phyloP scores from a whole-genome alignment of 2,329 filamentous ascomycete genomes.

The Zasmidium angulare region DNA sequence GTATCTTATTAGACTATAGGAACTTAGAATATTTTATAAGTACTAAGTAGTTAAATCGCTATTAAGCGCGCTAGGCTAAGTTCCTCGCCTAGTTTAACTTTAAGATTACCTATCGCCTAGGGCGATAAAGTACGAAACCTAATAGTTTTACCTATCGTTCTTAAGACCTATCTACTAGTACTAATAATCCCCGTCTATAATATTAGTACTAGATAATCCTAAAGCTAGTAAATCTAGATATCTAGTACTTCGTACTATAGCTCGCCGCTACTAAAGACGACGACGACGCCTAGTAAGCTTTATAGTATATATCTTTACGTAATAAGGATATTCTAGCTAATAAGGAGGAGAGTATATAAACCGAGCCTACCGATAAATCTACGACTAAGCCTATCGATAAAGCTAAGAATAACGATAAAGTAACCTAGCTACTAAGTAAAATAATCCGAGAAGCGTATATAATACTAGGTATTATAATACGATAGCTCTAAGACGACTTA shows the following conservation, averaged over 20 bases:
- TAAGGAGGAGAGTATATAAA: too few relatives aligned
- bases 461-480: too few relatives aligned
- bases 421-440: too few relatives aligned
- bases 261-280: not conserved
- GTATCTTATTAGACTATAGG: slow-evolving; percentile 33
- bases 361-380: too few relatives aligned
- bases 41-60: slow-evolving; percentile 31
- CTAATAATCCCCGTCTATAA: not conserved
- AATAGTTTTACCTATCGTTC: not conserved
- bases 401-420: too few relatives aligned
- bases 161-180: not conserved
- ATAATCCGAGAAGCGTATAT: too few relatives aligned
- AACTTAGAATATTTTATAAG: slow-evolving; percentile 34
- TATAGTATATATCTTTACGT: too few relatives aligned
- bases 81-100: slow-evolving; percentile 29
- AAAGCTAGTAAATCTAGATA: not conserved
- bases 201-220: not conserved
- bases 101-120: slow-evolving; percentile 26
- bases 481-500: too few relatives aligned
- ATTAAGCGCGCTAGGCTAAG: slow-evolving; percentile 30
- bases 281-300: not conserved
- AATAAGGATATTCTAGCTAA: too few relatives aligned
- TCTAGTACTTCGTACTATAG: not conserved
- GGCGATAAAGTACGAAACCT: not conserved
- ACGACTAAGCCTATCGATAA: too few relatives aligned